Evolutionary conservation across 163 green algal genomes (phyloP).

Genomic region (Scenedesmus sp.): DNA sequence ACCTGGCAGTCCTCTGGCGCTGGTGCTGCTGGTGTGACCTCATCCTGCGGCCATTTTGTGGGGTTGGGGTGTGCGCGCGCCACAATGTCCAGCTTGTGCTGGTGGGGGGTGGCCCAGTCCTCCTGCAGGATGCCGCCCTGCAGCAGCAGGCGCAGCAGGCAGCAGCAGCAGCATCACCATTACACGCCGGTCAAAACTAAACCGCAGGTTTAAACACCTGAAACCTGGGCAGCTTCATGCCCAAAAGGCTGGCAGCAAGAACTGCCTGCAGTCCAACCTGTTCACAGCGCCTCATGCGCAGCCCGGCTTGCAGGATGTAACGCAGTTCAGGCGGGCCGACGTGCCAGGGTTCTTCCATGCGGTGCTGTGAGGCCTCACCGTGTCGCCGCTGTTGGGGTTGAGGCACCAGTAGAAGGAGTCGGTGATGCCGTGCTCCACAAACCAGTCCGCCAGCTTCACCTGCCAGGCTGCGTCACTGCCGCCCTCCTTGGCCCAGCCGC

Average conservation of each 20-base stretch:
- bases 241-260: background rate
- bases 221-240: background rate
- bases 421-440: slow-evolving; percentile 46
- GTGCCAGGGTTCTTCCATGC: background rate
- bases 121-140: slow-evolving; percentile 55
- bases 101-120: slow-evolving; percentile 51
- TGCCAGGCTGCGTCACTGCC: slow-evolving; percentile 37
- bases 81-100: slow-evolving; percentile 55
- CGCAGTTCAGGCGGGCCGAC: no score
- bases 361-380: background rate
- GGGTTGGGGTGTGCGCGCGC: slow-evolving; percentile 41
- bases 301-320: background rate
- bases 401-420: slow-evolving; percentile 61
- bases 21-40: slow-evolving; percentile 35
- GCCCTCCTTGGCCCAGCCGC: slow-evolving; percentile 38
- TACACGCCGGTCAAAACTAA: background rate
- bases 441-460: slow-evolving; percentile 37
- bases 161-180: background rate
- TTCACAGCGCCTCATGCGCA: background rate
- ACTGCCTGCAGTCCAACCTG: background rate
- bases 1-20: slow-evolving; percentile 15
- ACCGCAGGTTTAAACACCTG: background rate
- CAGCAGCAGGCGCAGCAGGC: background rate
- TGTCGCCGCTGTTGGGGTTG: slow-evolving; percentile 57
- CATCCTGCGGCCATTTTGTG: slow-evolving; percentile 25